Conservation (phyloP, 768 basidiomycete genomes). For the Cyclocybe aegerita region DNA sequence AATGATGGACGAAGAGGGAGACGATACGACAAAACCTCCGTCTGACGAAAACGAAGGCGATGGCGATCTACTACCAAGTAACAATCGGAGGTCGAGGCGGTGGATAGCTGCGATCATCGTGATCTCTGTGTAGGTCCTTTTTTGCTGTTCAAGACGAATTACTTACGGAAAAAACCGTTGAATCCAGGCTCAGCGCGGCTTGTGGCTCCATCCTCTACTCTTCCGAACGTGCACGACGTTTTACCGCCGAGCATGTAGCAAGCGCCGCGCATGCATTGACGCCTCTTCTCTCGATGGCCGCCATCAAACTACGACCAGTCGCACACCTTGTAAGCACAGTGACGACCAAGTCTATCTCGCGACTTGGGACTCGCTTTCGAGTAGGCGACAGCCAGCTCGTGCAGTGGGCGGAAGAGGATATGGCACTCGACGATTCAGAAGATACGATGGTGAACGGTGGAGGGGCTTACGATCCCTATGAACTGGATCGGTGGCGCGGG, state of each 20-base stretch:
- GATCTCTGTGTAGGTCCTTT: constrained; percentile 20
- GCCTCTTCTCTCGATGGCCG: constrained; percentile 16
- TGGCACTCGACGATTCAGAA: constrained; percentile 36
- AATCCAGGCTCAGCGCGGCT: constrained; percentile 13
- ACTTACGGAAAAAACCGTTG: background rate
- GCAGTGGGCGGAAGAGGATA: constrained; percentile 49
- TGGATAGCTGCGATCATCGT: constrained; percentile 24
- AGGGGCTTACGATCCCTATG: constrained; percentile 13
- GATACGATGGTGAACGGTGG: constrained; percentile 45
- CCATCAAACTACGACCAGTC: constrained; percentile 18
- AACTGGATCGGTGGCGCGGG: constrained; percentile 27
- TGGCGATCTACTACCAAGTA: constrained; percentile 22
- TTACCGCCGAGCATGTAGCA: constrained; percentile 19
- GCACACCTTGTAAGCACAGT: constrained; percentile 12
- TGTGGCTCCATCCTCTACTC: constrained; percentile 18
- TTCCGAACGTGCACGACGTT: constrained; percentile 24
- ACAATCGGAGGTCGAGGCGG: constrained; percentile 13
- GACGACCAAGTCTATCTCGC: constrained; percentile 13
- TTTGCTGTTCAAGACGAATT: background rate
- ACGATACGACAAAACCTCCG: constrained; percentile 8
- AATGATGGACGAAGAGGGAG: constrained; percentile 8
- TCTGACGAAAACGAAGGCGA: constrained; percentile 20
- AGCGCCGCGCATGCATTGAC: constrained; percentile 15
- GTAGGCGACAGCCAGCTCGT: constrained; percentile 40
- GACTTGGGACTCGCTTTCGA: constrained; percentile 31